A percentile compares a stretch with the other conserved stretches of the same genome.
Conservation (phyloP, 2,329 filamentous ascomycete species). For the Alternaria alternata region DNA sequence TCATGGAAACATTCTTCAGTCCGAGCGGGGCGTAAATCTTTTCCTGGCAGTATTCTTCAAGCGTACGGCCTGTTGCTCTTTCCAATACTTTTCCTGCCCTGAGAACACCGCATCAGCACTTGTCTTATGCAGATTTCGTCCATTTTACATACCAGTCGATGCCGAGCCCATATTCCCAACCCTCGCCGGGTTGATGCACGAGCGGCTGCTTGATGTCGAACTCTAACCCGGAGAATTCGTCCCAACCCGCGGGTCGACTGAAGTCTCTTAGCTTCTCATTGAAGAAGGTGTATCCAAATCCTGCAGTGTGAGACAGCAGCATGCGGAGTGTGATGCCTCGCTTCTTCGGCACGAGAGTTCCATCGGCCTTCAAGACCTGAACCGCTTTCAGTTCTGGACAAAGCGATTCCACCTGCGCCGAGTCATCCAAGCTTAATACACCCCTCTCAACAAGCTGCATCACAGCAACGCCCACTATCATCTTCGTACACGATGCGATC, state of each 20-base stretch:
- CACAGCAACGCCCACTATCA: neutral
- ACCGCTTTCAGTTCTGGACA: neutral
- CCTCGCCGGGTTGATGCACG: neutral
- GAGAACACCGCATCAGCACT: neutral
- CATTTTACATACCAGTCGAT: neutral
- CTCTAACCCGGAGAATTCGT: neutral
- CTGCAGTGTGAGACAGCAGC: slow-evolving; percentile 5
- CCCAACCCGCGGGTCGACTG: neutral
- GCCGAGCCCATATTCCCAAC: neutral
- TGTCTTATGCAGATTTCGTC: neutral
- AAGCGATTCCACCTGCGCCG: neutral
- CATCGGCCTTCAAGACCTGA: neutral
- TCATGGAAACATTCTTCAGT: neutral
- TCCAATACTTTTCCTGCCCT: neutral
- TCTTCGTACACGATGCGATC: slow-evolving; percentile 6
- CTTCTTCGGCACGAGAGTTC: slow-evolving; percentile 5
- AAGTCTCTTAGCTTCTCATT: neutral
- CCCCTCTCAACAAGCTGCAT: slow-evolving; percentile 4
- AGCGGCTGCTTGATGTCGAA: neutral
- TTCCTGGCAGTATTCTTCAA: neutral
- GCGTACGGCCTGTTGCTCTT: neutral
- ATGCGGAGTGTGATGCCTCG: slow-evolving; percentile 5
- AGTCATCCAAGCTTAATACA: neutral
- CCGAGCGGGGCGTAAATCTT: neutral
- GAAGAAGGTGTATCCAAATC: slow-evolving; percentile 5